phyloP scores from a whole-genome alignment of 257 asterid genomes.

The Ilex aquifolium region DNA sequence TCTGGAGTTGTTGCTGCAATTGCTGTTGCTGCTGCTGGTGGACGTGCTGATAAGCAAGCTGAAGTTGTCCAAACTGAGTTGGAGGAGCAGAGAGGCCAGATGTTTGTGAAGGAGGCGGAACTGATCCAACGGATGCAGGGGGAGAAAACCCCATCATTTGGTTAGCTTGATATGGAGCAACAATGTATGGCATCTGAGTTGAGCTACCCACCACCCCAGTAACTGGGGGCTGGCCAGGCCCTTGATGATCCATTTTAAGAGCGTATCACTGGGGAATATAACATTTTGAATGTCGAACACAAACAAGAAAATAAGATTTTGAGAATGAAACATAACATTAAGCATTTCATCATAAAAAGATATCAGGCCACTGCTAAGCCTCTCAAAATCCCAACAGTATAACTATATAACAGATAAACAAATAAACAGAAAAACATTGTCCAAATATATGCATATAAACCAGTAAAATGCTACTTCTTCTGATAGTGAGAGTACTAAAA shows the following conservation, averaged over 20 bases:
- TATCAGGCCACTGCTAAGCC: too few relatives aligned
- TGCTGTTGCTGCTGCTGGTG: constrained; percentile 95
- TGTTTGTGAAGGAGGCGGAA: constrained; percentile 75
- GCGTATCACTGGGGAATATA: constrained; percentile 9
- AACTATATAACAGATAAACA: too few relatives aligned
- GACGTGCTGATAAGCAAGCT: constrained; percentile 91
- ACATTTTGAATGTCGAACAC: not conserved
- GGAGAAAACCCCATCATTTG: constrained; percentile 56
- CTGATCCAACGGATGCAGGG: constrained; percentile 50
- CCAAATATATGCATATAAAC: too few relatives aligned
- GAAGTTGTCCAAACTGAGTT: constrained; percentile 84
- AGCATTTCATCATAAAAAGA: not conserved
- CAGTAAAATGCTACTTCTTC: too few relatives aligned
- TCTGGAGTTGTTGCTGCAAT: constrained; percentile 78
- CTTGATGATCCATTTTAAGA: constrained; percentile 76
- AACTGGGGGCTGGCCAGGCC: constrained; percentile 77
- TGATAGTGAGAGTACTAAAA: too few relatives aligned
- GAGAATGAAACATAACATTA: not conserved
- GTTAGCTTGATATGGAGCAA: constrained; percentile 65
- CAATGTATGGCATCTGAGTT: constrained; percentile 55
- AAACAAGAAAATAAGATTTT: not conserved
- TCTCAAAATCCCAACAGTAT: too few relatives aligned
- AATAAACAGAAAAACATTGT: too few relatives aligned
- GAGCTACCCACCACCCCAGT: constrained; percentile 56
- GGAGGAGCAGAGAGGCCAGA: constrained; percentile 64